These are phyloP conservation scores for Irpex sp. DNA, from an alignment of 1,284 basidiomycete genomes.

Conservation along the genomic window DNA sequence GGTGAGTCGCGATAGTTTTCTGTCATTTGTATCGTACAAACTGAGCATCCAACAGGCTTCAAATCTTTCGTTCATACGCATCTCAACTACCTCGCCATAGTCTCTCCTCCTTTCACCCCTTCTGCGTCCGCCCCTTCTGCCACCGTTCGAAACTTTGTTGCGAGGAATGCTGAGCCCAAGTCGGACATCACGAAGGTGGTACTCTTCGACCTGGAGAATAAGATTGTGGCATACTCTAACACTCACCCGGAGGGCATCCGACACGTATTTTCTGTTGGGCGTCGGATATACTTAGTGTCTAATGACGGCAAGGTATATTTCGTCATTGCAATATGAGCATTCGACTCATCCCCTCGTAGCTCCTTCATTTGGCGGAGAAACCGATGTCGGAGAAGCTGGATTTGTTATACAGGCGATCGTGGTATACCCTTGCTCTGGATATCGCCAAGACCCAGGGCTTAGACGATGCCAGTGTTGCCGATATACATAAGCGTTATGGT, in stretches of 20 bases:
- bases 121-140: conserved; percentile 63
- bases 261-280: conserved; percentile 79
- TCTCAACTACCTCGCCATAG: conserved; percentile 82
- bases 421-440: conserved; percentile 73
- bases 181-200: conserved; percentile 83
- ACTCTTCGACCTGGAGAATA: conserved; percentile 92
- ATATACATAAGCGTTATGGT: conserved; percentile 87
- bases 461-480: conserved; percentile 71
- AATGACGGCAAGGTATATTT: conserved; percentile 68
- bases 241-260: conserved; percentile 79
- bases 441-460: conserved; percentile 77
- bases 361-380: conserved; percentile 75
- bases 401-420: conserved; percentile 74
- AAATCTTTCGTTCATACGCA: conserved; percentile 73
- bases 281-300: conserved; percentile 70
- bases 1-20: conserved; percentile 39
- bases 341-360: conserved; percentile 34
- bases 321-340: background rate
- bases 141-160: conserved; percentile 73
- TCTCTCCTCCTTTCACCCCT: conserved; percentile 81
- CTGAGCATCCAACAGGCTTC: conserved; percentile 38
- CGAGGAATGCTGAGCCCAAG: conserved; percentile 41
- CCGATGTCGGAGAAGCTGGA: conserved; percentile 78
- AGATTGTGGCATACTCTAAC: conserved; percentile 82
- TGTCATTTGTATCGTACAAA: background rate